Evolutionary conservation across 208 protist species (phyloP), one percentile per base, ranked within the genome.

Genomic region (Trypanosoma conorhini): DNA sequence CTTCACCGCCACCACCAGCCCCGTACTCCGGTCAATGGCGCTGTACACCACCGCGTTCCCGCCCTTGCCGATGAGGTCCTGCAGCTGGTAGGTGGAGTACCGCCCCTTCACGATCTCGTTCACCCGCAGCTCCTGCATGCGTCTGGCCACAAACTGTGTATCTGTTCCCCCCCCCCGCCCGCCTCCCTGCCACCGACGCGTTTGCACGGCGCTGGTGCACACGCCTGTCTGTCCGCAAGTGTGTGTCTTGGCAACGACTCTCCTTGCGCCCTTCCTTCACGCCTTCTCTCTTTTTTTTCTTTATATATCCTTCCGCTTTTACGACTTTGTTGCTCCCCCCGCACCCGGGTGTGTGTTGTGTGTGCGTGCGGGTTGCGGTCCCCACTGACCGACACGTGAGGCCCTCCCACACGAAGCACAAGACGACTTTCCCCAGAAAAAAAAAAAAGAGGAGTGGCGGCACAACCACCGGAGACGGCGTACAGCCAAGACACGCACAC

Each of bases 71-170:
- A 96, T 86, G 21, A 88, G 74, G 57, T 85, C 82, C 38, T 86
- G 73, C 21, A 96, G 68, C 66, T 83, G 77, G 78, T 96, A 96
- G 38, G 83, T 85, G 31, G 87, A 93, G 73, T 92, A 88, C 50
- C 86, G 79, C 22, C 90, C 90, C 52, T 86, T 88, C n/a, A 93
- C 74, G n/a, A 74, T 79, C 30, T 64, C 51, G 30, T 68, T 57
- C 33, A 52, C 51, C 19, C 26, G 33, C 60, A 65, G 58, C n/a
- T 4, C 61, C 15, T 46, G 42, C 42, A 46, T 46, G 42, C 15
- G 42, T 46, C 5, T 21, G 17, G 15, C 1, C 17, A 46, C 17
- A 46, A 54, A 24, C 22, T 52, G n/a, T 52, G 19, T 52, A 26
- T 10, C 21, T 65, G 28, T 17, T 21, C 9, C 26, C 44, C 12